A percentile compares a stretch with the other conserved stretches of the same genome.
Evolutionary conservation across 2,329 filamentous ascomycete species (phyloP).

Genomic region (Hirsutella minnesotensis): DNA sequence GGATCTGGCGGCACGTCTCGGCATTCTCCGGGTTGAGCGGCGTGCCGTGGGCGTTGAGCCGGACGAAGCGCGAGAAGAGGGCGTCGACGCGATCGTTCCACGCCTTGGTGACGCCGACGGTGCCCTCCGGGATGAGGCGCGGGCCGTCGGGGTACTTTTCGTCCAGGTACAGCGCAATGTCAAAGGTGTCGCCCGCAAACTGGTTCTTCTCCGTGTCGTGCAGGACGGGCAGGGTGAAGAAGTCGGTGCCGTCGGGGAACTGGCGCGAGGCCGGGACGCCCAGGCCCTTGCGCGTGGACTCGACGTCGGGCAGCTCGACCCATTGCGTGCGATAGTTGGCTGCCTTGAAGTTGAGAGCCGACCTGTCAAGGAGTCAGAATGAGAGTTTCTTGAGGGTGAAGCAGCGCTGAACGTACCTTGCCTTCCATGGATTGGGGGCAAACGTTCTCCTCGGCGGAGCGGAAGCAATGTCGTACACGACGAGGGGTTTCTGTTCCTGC

Average conservation of each 20-base stretch:
- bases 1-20: slow-evolving; percentile 31
- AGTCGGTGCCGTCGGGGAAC: slow-evolving; percentile 43
- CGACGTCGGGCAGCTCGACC: slow-evolving; percentile 40
- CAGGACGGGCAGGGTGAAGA: slow-evolving; percentile 48
- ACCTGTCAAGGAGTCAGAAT: slow-evolving; percentile 5
- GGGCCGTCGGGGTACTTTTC: slow-evolving; percentile 32
- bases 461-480: slow-evolving; percentile 31
- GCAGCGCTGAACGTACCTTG: background rate
- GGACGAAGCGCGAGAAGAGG: slow-evolving; percentile 33
- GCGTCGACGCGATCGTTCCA: slow-evolving; percentile 46
- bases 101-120: slow-evolving; percentile 26
- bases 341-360: slow-evolving; percentile 30
- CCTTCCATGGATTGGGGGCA: slow-evolving; percentile 21
- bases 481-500: slow-evolving; percentile 6
- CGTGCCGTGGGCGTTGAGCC: slow-evolving; percentile 27
- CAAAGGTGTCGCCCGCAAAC: slow-evolving; percentile 49
- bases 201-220: slow-evolving; percentile 27
- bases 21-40: slow-evolving; percentile 38
- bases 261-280: slow-evolving; percentile 37
- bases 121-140: slow-evolving; percentile 34
- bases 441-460: slow-evolving; percentile 16
- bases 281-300: slow-evolving; percentile 32
- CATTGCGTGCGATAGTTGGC: slow-evolving; percentile 27
- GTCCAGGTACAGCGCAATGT: slow-evolving; percentile 51
- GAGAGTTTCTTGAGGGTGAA: background rate